Evolutionary conservation across 192 early-diverging fungal genomes (phyloP).

Genomic region (Pilobolus umbonatus): DNA sequence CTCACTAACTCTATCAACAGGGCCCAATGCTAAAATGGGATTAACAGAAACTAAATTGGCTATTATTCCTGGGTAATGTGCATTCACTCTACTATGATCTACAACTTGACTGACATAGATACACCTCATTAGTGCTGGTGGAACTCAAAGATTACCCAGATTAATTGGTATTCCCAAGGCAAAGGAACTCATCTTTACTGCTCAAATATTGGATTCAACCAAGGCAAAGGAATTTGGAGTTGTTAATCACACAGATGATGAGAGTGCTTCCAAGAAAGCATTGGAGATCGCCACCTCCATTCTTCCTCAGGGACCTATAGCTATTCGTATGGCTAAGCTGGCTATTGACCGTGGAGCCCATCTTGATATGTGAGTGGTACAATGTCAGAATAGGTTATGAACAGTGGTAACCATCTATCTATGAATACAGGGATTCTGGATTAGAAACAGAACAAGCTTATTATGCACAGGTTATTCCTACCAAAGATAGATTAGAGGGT

Average conservation of each 20-base stretch:
- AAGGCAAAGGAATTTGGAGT: slow-evolving; percentile 68
- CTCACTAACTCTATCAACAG: slow-evolving; percentile 18
- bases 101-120: no score
- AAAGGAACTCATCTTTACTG: slow-evolving; percentile 94
- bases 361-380: slow-evolving; percentile 63
- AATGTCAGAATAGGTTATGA: not conserved
- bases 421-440: slow-evolving; percentile 58
- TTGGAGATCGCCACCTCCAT: slow-evolving; percentile 77
- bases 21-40: slow-evolving; percentile 69
- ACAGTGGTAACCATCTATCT: not conserved
- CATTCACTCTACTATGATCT: not conserved
- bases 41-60: slow-evolving; percentile 89
- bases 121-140: slow-evolving; percentile 66
- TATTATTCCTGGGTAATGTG: slow-evolving; percentile 92
- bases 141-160: slow-evolving; percentile 86
- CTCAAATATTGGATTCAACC: slow-evolving; percentile 55
- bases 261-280: slow-evolving; percentile 64
- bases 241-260: slow-evolving; percentile 72
- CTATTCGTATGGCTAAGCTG: slow-evolving; percentile 84
- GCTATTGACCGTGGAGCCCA: slow-evolving; percentile 81
- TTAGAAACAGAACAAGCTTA: slow-evolving; percentile 91
- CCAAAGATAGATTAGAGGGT: slow-evolving; percentile 91
- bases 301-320: slow-evolving; percentile 78
- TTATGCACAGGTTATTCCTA: slow-evolving; percentile 92
- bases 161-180: slow-evolving; percentile 82